Base-by-base conservation (phyloP, 1,284 basidiomycete species). In the Phylloporus gajari region DNA sequence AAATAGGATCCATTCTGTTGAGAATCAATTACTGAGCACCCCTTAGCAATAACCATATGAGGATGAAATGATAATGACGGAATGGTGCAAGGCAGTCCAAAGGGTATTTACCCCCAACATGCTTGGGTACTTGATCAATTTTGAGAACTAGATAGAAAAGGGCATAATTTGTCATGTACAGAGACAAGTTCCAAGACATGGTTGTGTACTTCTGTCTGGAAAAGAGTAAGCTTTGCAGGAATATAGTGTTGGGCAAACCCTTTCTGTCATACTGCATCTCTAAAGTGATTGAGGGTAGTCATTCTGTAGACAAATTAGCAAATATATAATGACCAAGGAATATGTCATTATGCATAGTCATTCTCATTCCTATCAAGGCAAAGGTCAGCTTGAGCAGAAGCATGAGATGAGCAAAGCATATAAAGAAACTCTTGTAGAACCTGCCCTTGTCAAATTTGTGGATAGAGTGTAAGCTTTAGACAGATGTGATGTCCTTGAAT, bases 381-480 rank as follows among this genome's bases (percentile, higher is more conserved):
- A 30, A 40, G 30, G 65, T 72, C 40, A 76, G 73, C 75, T 60
- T 44, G 51, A 68, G 60, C 66, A 73, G 32, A 72, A 59, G 74
- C 32, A 77, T 58, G 69, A 64, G 38, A 59, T 62, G 68, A 40
- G 67, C 60, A 58, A 86, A 91, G 70, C 77, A 93, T 92, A 91
- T 94, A 77, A 92, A 84, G 72, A 94, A 85, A 74, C 90, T 90
- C 86, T 94, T 93, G 84, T 94, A 94, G 80, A 90, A 91, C 42
- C 83, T 79, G 85, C 92, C 93, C 84, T 94, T 94, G 83, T 93
- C 91, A 74, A 94, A 93, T 80, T 93, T 93, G 84, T 92, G 88
- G 68, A 91, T 85, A 67, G 87, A 88, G 82, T 94, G 94, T 42
- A 94, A 88, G 82, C 86, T 90, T 75, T 88, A 87, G 90, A 88